A percentile compares a stretch with the other conserved stretches of the same genome.
Conservation (phyloP, 2,329 filamentous ascomycete genomes). For the Fusarium torulosum region DNA sequence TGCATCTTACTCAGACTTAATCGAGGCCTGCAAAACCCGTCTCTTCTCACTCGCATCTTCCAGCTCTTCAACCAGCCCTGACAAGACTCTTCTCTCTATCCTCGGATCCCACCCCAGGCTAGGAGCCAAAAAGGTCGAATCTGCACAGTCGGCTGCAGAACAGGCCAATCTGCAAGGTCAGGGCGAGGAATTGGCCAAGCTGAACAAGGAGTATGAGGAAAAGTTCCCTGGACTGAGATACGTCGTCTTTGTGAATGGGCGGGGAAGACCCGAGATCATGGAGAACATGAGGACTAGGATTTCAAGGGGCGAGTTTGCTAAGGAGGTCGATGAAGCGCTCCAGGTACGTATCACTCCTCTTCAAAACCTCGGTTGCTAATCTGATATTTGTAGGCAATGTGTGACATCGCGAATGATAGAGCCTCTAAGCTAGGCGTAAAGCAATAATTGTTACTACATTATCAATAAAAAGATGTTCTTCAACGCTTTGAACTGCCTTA, state of each 20-base stretch:
- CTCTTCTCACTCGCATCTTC: constrained; percentile 71
- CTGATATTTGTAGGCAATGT: constrained; percentile 76
- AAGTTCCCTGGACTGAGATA: constrained; percentile 86
- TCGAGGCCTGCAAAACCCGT: constrained; percentile 73
- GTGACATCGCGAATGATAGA: constrained; percentile 87
- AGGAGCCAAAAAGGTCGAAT: constrained; percentile 85
- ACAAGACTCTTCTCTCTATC: constrained; percentile 73
- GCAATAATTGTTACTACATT: constrained; percentile 1
- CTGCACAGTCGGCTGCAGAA: constrained; percentile 82
- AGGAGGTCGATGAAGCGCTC: constrained; percentile 80
- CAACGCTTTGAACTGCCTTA: constrained; percentile 7
- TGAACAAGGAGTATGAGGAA: constrained; percentile 86
- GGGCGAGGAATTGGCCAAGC: constrained; percentile 69
- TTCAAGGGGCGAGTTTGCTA: constrained; percentile 70
- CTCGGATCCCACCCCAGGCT: constrained; percentile 86
- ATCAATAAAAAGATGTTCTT: constrained; percentile 7
- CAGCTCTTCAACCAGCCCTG: constrained; percentile 60
- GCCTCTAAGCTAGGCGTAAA: constrained; percentile 57
- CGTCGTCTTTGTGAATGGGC: constrained; percentile 92
- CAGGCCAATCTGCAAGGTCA: constrained; percentile 79
- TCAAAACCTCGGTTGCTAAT: constrained; percentile 11
- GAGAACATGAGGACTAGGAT: constrained; percentile 84
- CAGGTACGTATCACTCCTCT: constrained; percentile 65
- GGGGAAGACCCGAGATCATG: constrained; percentile 80
- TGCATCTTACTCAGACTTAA: constrained; percentile 75